Evolutionary conservation across 257 asterid genomes (phyloP), one percentile per base, ranked within the genome.

Genomic region (Solanum medicagineum): DNA sequence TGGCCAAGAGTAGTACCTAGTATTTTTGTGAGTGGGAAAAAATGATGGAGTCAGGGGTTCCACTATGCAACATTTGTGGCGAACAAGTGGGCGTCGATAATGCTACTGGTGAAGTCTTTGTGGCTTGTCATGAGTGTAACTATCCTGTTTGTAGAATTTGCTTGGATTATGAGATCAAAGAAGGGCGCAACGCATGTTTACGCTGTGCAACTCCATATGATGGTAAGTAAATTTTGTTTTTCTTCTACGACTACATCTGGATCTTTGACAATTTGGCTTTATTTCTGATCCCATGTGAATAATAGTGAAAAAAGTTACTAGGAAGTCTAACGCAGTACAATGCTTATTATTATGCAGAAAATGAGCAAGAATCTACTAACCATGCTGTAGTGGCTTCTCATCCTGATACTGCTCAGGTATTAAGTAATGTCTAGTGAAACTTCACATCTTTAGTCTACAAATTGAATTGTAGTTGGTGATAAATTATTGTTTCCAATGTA

Each of bases 31-130:
- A 79, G 84, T 85, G 44, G 29, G 29, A 10, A 84, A 89, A 92
- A 84, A 94, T 96, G 98, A 95, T 95, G 99, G 97, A 92, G 86
- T 90, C 98, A 56, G 95, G 91, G 85, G 86, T 87, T 87, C 98
- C 98, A 8, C 74, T 89, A 71, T 97, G 98, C 92, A 91, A 87
- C 90, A 93, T 88, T 77, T 97, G 99, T 74, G 97, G 98, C 11
- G 98, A 94, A 44, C 91, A 91, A 51, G 57, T 96, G 82, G 97
- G 94, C 12, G 70, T 92, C 32, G 84, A 71, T 68, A 53, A 17
- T 54, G 59, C 94, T 6, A 88, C 87, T 14, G 98, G 98, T 11
- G 94, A 92, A 84, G 92, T 91, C 29, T 94, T 95, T 86, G 93
- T 94, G 80, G 94, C 95, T 83, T 96, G 99, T 77, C 92, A 90